These are phyloP conservation scores for Panellus pusillus DNA, from an alignment of 768 basidiomycete species.

Conservation along the genomic window DNA sequence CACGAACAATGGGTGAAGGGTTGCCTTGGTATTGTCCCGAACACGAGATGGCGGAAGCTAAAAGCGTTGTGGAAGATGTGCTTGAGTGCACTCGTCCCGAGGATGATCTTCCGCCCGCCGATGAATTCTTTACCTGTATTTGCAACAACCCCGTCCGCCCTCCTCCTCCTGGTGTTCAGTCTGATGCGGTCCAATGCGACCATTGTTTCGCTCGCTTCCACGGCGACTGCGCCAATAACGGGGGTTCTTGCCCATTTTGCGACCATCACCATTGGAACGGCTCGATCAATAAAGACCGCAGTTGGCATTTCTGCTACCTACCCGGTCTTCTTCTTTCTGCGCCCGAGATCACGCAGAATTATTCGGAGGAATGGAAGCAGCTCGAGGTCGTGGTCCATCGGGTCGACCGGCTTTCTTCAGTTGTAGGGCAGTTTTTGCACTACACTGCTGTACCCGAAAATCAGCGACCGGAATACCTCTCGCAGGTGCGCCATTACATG, in stretches of 20 bases:
- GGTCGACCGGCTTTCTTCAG: constrained; percentile 69
- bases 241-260: constrained; percentile 91
- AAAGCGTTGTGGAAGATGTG: constrained; percentile 71
- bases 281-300: constrained; percentile 76
- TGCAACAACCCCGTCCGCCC: constrained; percentile 76
- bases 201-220: constrained; percentile 88
- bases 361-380: constrained; percentile 79
- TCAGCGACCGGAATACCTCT: constrained; percentile 73
- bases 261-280: constrained; percentile 93
- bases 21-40: constrained; percentile 79
- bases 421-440: constrained; percentile 79
- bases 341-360: constrained; percentile 77
- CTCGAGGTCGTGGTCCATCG: constrained; percentile 79
- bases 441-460: constrained; percentile 69
- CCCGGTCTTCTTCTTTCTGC: constrained; percentile 68
- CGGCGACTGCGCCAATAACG: constrained; percentile 79
- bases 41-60: constrained; percentile 64
- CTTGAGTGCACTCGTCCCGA: constrained; percentile 71
- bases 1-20: constrained; percentile 72
- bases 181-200: constrained; percentile 89
- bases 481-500: constrained; percentile 88
- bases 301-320: constrained; percentile 81
- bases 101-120: constrained; percentile 75
- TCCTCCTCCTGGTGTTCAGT: constrained; percentile 69
- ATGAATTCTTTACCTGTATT: constrained; percentile 86